Conservation (phyloP, 805 yeast genomes). For the Sugiyamaella lignohabitans region DNA sequence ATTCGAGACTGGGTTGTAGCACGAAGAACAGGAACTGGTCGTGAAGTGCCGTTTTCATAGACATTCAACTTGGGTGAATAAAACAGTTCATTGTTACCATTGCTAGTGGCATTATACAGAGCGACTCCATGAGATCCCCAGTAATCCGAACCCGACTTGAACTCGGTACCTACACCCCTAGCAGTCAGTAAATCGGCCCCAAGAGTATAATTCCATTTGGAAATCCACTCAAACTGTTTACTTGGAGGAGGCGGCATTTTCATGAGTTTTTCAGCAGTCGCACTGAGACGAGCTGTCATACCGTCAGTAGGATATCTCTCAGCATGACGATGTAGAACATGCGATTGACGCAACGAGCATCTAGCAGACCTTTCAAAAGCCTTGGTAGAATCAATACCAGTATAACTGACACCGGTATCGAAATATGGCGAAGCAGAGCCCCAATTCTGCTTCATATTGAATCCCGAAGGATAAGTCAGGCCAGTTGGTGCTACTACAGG, state of each 20-base stretch:
- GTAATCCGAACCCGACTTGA: conserved; percentile 33
- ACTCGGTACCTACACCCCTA: conserved; percentile 35
- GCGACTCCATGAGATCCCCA: conserved; percentile 37
- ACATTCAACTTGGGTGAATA: conserved; percentile 27
- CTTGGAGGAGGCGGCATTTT: conserved; percentile 21
- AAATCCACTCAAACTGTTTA: conserved; percentile 28
- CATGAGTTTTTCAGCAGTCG: conserved; percentile 30
- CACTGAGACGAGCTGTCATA: conserved; percentile 34
- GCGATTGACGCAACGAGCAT: conserved; percentile 51
- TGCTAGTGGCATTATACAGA: conserved; percentile 29
- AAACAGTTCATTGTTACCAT: conserved; percentile 17
- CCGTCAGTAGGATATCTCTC: conserved; percentile 60
- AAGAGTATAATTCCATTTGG: conserved; percentile 29
- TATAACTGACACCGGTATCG: conserved; percentile 31
- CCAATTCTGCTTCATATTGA: conserved; percentile 36
- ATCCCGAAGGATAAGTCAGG: conserved; percentile 27
- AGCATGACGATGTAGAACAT: conserved; percentile 68
- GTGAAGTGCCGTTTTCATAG: conserved; percentile 27
- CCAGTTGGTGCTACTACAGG: conserved; percentile 36
- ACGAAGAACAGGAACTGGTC: conserved; percentile 32
- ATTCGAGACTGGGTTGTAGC: conserved; percentile 37
- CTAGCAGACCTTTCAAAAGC: conserved; percentile 31
- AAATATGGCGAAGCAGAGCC: conserved; percentile 36
- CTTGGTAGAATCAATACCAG: conserved; percentile 23
- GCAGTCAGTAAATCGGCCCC: conserved; percentile 32